Evolutionary conservation across 768 basidiomycete species (phyloP).

Genomic region (Lentinus brumalis): DNA sequence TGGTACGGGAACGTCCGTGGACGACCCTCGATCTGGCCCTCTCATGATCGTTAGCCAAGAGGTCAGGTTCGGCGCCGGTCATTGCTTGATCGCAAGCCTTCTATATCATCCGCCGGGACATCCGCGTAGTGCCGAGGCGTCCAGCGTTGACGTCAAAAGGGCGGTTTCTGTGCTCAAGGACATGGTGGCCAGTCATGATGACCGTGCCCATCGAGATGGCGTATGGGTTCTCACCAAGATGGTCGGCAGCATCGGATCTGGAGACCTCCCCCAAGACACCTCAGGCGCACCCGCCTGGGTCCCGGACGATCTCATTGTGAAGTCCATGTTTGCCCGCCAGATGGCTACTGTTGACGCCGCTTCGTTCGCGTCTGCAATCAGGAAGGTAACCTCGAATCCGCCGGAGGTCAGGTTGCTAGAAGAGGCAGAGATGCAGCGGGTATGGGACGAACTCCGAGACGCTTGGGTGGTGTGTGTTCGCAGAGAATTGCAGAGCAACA

Average conservation of each 20-base stretch:
- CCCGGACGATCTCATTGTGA: constrained; percentile 3
- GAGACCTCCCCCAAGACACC: neutral
- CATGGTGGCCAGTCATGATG: constrained; percentile 36
- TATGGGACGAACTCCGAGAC: constrained; percentile 42
- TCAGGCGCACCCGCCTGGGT: neutral
- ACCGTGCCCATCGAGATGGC: constrained; percentile 31
- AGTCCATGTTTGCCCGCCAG: constrained; percentile 48
- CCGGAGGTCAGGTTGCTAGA: constrained; percentile 35
- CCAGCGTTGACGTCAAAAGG: constrained; percentile 31
- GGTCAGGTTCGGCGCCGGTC: constrained; percentile 45
- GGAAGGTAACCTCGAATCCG: constrained; percentile 29
- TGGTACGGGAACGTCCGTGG: neutral
- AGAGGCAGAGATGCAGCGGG: constrained; percentile 39
- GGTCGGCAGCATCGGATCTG: constrained; percentile 32
- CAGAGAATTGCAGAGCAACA: constrained; percentile 15
- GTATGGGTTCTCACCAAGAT: constrained; percentile 42
- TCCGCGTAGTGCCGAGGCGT: neutral
- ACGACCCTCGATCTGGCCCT: constrained; percentile 31
- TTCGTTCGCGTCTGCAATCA: constrained; percentile 30
- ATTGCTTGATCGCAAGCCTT: constrained; percentile 42
- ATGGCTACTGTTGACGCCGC: constrained; percentile 34
- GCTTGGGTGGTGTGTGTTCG: constrained; percentile 28
- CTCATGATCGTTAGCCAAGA: constrained; percentile 51
- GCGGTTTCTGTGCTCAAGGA: constrained; percentile 40
- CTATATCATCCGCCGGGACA: constrained; percentile 21